A percentile compares a stretch with the other conserved stretches of the same genome.
Conservation (phyloP, 352 stramenopile species). For the Globisporangium cylindrosporum region DNA sequence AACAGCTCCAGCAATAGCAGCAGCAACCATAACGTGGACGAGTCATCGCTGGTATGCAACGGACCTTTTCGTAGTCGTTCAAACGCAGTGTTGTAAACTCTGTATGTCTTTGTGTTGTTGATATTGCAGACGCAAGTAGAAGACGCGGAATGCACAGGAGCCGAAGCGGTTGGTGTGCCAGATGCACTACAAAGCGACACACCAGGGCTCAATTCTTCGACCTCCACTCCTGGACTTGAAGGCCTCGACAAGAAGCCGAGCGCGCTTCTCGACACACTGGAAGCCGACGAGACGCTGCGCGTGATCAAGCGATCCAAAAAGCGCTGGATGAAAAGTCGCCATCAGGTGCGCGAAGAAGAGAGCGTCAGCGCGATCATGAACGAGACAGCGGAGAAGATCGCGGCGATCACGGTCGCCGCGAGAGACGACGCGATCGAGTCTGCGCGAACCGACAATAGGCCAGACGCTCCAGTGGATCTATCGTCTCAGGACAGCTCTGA, state of each 20-base stretch:
- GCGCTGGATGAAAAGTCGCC: conserved; percentile 53
- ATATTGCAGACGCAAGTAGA: neutral
- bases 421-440: conserved; percentile 9
- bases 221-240: neutral
- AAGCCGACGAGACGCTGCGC: conserved; percentile 47
- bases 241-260: conserved; percentile 17
- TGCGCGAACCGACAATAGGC: neutral
- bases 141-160: neutral
- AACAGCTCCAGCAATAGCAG: neutral
- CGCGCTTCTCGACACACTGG: conserved; percentile 47
- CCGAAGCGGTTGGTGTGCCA: neutral
- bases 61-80: too few species aligned
- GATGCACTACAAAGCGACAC: neutral
- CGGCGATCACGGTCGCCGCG: conserved; percentile 23
- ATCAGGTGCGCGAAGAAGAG: conserved; percentile 62
- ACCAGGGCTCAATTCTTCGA: neutral
- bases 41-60: neutral
- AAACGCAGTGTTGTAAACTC: too few species aligned
- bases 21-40: neutral
- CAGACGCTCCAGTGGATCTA: neutral
- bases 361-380: conserved; percentile 50
- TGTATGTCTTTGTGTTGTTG: too few species aligned
- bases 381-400: conserved; percentile 32
- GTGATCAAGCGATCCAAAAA: conserved; percentile 59
- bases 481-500: neutral